Evolutionary conservation across 1,139 yeast species (phyloP).

Genomic region (Saccharomycopsis crataegensis): DNA sequence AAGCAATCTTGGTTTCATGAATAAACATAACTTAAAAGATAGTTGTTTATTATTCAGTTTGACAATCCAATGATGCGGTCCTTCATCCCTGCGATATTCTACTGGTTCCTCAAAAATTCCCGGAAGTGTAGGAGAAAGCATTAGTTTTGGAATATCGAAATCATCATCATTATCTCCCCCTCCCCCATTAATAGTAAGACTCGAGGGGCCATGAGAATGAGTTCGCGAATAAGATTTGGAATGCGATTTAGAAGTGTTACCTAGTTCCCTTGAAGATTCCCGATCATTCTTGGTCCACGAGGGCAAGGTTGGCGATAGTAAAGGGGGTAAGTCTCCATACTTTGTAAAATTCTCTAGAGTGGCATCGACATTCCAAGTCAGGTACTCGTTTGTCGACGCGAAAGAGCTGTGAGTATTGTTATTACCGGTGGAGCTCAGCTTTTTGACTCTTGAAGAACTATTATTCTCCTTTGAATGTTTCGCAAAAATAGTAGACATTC

Average conservation of each 20-base stretch:
- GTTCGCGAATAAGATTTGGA: neutral
- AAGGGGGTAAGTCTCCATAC: slow-evolving; percentile 15
- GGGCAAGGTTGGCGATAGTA: slow-evolving; percentile 18
- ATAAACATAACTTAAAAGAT: slow-evolving; percentile 4
- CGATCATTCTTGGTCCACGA: slow-evolving; percentile 10
- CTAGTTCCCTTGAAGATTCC: neutral
- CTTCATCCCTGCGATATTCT: neutral
- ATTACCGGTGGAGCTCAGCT: too few relatives aligned
- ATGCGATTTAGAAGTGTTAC: neutral
- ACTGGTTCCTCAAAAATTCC: neutral
- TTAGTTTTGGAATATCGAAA: slow-evolving; percentile 13
- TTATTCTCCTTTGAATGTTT: too few relatives aligned
- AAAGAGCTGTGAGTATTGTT: too few relatives aligned
- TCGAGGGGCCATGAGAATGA: neutral
- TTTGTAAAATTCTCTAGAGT: slow-evolving; percentile 10
- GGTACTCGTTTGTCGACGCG: too few relatives aligned
- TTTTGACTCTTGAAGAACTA: too few relatives aligned
- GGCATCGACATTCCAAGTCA: neutral
- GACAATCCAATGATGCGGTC: slow-evolving; percentile 5
- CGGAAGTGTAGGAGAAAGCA: slow-evolving; percentile 17
- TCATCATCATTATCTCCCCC: neutral
- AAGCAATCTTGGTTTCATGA: slow-evolving; percentile 9
- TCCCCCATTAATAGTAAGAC: neutral
- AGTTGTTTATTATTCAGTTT: neutral
- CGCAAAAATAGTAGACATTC: too few relatives aligned